phyloP scores from a whole-genome alignment of 495 filamentous ascomycete genomes.

The Aspergillus baeticus region DNA sequence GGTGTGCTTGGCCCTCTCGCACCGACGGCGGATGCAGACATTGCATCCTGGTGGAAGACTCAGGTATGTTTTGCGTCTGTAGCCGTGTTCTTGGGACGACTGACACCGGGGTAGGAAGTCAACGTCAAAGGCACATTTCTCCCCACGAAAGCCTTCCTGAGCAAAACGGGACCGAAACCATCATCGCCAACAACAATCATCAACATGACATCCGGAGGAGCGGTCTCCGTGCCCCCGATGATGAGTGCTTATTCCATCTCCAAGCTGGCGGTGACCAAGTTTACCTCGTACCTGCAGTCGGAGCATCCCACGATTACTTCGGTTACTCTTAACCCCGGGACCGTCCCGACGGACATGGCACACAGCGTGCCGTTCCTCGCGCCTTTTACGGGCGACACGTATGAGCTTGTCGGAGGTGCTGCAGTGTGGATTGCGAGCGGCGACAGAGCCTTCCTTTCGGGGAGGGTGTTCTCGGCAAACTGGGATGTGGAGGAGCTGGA shows the following conservation, averaged over 20 bases:
- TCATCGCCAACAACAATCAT: slow-evolving; percentile 32
- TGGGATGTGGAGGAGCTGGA: slow-evolving; percentile 48
- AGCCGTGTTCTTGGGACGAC: background rate
- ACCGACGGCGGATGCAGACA: slow-evolving; percentile 21
- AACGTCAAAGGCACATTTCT: slow-evolving; percentile 45
- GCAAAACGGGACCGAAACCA: slow-evolving; percentile 18
- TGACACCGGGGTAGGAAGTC: slow-evolving; percentile 28
- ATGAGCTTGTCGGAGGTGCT: slow-evolving; percentile 33
- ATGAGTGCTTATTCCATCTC: slow-evolving; percentile 36
- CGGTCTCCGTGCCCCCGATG: slow-evolving; percentile 22
- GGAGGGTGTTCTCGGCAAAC: slow-evolving; percentile 37
- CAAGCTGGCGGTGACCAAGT: slow-evolving; percentile 34
- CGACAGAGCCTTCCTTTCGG: slow-evolving; percentile 39
- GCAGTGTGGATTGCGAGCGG: slow-evolving; percentile 39
- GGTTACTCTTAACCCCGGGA: slow-evolving; percentile 38
- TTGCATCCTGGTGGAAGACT: slow-evolving; percentile 33
- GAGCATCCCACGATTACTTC: slow-evolving; percentile 39
- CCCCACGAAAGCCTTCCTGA: slow-evolving; percentile 37
- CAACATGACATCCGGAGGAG: slow-evolving; percentile 31
- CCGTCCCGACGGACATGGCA: slow-evolving; percentile 36
- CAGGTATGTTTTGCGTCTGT: too few species aligned
- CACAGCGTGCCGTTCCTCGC: background rate
- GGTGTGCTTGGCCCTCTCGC: slow-evolving; percentile 20
- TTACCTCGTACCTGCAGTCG: slow-evolving; percentile 27
- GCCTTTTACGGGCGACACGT: background rate